Evolutionary conservation across 768 basidiomycete genomes (phyloP), one percentile per base, ranked within the genome.

Genomic region (Lactifluus hygrophoroides): DNA sequence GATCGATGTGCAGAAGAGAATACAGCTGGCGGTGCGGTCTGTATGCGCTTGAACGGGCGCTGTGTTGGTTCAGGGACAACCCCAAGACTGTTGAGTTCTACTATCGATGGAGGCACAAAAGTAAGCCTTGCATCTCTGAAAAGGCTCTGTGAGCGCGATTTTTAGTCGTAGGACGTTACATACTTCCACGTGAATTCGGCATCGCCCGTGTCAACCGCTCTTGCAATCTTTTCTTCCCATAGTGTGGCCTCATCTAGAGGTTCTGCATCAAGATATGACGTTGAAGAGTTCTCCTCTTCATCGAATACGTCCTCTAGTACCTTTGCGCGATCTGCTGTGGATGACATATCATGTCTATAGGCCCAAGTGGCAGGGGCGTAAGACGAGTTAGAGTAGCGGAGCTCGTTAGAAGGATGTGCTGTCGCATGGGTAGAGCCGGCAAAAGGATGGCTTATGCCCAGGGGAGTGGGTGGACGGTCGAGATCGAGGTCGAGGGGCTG

Each of bases 401-500:
- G 60, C 19, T 61, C 60, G 14, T 59, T 42, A 11, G 57, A 58
- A 37, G 51, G 60, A 28, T 61, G 60, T 17, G 58, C n/a, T 23
- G 45, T 58, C 2, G 56, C 51, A 16, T 61, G 57, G 2, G 46
- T 58, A 8, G 60, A 59, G 32, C 60, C 57, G 1, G 60, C 57
- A 42, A 58, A 61, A 1, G 60, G 60, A 23, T 61, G 56, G 17
- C 0, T 38, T 47, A 58, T 51, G 3, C 56, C 58, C 0, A 38
- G 48, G 14, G 58, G 54, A 1, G 59, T 56, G 2, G 54, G 19
- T 25, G 59, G 59, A 28, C 54, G 54, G 17, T 46, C 19, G 19
- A 59, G 57, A 19, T 61, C 60, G 35, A 59, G 57, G 25, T 61
- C 60, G 35, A 61, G 60, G 3, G 60, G 60, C 17, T 37, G 56